A percentile compares a stretch with the other conserved stretches of the same genome.
phyloP scores from a whole-genome alignment of 495 filamentous ascomycete genomes.

The Penicillium silybi region DNA sequence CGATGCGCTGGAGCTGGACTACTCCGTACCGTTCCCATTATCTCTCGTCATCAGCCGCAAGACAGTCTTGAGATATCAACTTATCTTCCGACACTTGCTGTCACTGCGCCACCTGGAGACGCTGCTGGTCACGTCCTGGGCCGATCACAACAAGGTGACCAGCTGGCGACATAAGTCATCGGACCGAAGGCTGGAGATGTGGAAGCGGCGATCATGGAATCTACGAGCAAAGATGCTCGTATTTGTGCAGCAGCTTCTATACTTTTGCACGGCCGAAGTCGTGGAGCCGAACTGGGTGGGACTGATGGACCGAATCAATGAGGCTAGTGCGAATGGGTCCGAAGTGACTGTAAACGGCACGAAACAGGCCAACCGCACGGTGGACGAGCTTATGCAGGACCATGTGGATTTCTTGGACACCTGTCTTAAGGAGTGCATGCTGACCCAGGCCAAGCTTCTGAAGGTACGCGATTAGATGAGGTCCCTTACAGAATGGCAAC shows the following conservation, averaged over 20 bases:
- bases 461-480: constrained; percentile 55
- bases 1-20: constrained; percentile 89
- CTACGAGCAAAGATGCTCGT: constrained; percentile 90
- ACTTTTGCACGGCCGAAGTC: constrained; percentile 95
- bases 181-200: constrained; percentile 72
- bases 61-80: constrained; percentile 91
- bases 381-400: constrained; percentile 98
- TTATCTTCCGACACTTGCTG: constrained; percentile 89
- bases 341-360: constrained; percentile 44
- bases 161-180: constrained; percentile 80
- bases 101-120: constrained; percentile 85
- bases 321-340: constrained; percentile 52
- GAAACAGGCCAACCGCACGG: constrained; percentile 68
- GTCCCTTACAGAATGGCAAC: constrained; percentile 3
- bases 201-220: constrained; percentile 92
- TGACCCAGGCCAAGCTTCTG: constrained; percentile 90
- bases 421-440: constrained; percentile 97
- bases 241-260: constrained; percentile 92
- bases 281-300: constrained; percentile 96
- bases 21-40: constrained; percentile 91
- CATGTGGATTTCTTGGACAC: constrained; percentile 98
- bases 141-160: constrained; percentile 78
- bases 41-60: constrained; percentile 95
- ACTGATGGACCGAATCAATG: constrained; percentile 78
- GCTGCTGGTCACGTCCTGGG: constrained; percentile 79